phyloP scores from a whole-genome alignment of 1,139 yeast genomes.

The Candida glucosophila region DNA sequence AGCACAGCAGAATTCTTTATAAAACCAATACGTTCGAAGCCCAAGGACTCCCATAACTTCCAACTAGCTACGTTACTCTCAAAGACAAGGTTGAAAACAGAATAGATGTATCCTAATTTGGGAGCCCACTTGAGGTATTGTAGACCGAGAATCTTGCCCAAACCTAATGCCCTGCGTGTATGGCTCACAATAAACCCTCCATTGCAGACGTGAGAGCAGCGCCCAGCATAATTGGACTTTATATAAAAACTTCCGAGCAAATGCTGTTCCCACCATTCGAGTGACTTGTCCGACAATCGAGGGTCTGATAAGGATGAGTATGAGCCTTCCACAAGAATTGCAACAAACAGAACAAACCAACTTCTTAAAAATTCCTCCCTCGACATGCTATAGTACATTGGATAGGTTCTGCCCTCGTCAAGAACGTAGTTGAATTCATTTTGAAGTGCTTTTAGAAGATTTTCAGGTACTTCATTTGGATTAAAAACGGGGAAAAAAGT shows the following conservation, averaged over 20 bases:
- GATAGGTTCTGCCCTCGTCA: slow-evolving; percentile 45
- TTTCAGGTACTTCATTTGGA: slow-evolving; percentile 22
- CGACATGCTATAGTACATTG: slow-evolving; percentile 21
- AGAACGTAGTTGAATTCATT: slow-evolving; percentile 37
- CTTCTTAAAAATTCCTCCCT: slow-evolving; percentile 27
- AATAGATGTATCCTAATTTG: slow-evolving; percentile 59
- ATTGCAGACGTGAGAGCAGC: slow-evolving; percentile 74
- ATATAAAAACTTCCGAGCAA: slow-evolving; percentile 66
- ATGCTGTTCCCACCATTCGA: slow-evolving; percentile 26
- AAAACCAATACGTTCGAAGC: slow-evolving; percentile 65
- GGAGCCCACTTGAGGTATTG: slow-evolving; percentile 62
- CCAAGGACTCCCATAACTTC: slow-evolving; percentile 66
- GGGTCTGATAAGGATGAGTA: slow-evolving; percentile 7
- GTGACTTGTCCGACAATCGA: slow-evolving; percentile 7
- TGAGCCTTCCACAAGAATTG: slow-evolving; percentile 36
- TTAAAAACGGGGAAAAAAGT: slow-evolving; percentile 28
- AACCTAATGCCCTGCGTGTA: slow-evolving; percentile 44
- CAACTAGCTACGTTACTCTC: slow-evolving; percentile 62
- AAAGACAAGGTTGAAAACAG: slow-evolving; percentile 78
- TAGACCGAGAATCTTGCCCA: slow-evolving; percentile 57
- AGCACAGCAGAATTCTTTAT: slow-evolving; percentile 59
- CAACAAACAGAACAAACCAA: slow-evolving; percentile 40
- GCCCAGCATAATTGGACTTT: slow-evolving; percentile 70
- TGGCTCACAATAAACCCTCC: slow-evolving; percentile 67
- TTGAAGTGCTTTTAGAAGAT: slow-evolving; percentile 22